These are phyloP conservation scores for Diaporthe ampelina DNA, from an alignment of 2,329 filamentous ascomycete genomes.

Conservation along the genomic window DNA sequence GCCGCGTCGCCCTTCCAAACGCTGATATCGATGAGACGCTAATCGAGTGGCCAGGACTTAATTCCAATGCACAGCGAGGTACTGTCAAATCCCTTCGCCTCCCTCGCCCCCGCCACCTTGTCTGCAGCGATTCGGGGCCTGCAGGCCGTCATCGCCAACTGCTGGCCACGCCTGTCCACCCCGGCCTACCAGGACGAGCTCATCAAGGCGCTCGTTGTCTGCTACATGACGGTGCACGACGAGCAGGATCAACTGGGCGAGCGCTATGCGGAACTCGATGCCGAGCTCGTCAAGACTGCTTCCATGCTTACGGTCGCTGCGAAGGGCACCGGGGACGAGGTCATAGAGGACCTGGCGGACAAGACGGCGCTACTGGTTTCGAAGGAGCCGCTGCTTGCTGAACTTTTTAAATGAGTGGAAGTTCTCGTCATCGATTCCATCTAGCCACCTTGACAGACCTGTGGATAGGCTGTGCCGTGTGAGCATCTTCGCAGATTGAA, in stretches of 20 bases:
- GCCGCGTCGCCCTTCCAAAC: constrained; percentile 43
- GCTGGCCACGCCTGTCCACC: constrained; percentile 76
- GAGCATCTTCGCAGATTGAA: neutral
- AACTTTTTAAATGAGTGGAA: constrained; percentile 48
- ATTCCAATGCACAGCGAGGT: constrained; percentile 76
- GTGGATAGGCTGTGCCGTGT: neutral
- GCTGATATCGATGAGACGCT: constrained; percentile 24
- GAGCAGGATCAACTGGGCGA: constrained; percentile 44
- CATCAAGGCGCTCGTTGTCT: constrained; percentile 71
- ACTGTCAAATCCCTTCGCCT: constrained; percentile 77
- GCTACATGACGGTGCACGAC: constrained; percentile 72
- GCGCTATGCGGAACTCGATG: constrained; percentile 52
- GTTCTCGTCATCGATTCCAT: neutral
- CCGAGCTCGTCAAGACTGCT: constrained; percentile 52
- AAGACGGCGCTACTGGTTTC: constrained; percentile 52
- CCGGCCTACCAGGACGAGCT: constrained; percentile 73
- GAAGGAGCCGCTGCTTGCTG: constrained; percentile 52
- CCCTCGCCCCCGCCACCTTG: constrained; percentile 67
- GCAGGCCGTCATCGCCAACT: constrained; percentile 70
- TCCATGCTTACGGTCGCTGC: constrained; percentile 54
- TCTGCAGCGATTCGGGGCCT: constrained; percentile 66
- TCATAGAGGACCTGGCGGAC: constrained; percentile 46
- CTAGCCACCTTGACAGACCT: neutral
- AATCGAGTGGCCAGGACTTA: constrained; percentile 65
- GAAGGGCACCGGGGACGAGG: constrained; percentile 41